phyloP scores from a whole-genome alignment of 306 rosid genomes.

The Biancaea sappan region DNA sequence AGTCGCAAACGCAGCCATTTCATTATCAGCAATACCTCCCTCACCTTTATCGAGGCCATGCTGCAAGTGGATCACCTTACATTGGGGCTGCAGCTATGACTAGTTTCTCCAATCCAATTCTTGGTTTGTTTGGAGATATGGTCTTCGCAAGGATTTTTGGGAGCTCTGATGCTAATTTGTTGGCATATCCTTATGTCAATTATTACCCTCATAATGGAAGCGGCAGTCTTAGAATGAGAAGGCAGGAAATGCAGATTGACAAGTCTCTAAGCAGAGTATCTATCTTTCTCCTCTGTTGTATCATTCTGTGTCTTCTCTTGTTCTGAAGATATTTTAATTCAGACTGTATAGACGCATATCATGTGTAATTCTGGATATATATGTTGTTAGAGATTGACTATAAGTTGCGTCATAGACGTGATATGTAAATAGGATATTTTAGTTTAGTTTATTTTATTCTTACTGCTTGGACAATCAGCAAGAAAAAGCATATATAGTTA shows the following conservation, averaged over 20 bases:
- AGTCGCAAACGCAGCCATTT: conserved; percentile 48
- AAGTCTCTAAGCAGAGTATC: conserved; percentile 78
- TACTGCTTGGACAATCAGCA: neutral
- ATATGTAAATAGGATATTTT: conserved; percentile 34
- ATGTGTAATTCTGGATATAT: conserved; percentile 26
- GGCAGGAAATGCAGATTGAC: conserved; percentile 84
- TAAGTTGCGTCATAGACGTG: neutral
- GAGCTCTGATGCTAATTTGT: conserved; percentile 49
- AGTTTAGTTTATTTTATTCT: conserved; percentile 9
- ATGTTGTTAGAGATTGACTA: conserved; percentile 32
- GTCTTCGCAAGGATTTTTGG: conserved; percentile 73
- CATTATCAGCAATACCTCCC: conserved; percentile 62
- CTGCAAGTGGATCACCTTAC: conserved; percentile 49
- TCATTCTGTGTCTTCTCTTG: conserved; percentile 79
- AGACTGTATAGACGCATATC: conserved; percentile 41
- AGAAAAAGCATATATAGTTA: neutral
- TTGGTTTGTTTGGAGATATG: conserved; percentile 81
- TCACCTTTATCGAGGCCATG: conserved; percentile 50
- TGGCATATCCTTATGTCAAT: conserved; percentile 7
- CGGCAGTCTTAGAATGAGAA: conserved; percentile 70
- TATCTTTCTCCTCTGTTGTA: conserved; percentile 72
- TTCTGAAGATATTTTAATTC: conserved; percentile 52
- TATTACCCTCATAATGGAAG: conserved; percentile 46
- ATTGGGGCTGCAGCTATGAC: conserved; percentile 59
- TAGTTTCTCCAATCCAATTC: conserved; percentile 61